A percentile compares a stretch with the other conserved stretches of the same genome.
These are phyloP conservation scores for Neurospora sp. DNA, from an alignment of 495 filamentous ascomycete species.

Conservation along the genomic window DNA sequence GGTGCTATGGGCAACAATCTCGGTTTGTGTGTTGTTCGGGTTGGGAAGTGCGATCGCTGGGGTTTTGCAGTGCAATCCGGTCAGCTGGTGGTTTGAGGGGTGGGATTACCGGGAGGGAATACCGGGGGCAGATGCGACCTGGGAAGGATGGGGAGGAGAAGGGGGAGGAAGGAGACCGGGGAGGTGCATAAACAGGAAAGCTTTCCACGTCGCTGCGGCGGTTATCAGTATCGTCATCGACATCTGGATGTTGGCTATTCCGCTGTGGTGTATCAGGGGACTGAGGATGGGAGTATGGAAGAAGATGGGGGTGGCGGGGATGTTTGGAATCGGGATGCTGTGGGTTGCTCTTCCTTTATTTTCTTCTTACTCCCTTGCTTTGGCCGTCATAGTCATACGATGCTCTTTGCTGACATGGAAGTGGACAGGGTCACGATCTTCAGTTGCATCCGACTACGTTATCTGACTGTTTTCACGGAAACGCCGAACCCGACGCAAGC, in stretches of 20 bases:
- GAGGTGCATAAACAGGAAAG: neutral
- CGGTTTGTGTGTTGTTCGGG: neutral
- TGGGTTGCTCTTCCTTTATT: neutral
- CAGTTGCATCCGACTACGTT: neutral
- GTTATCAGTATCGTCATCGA: neutral
- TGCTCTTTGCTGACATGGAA: neutral
- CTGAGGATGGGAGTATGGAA: neutral
- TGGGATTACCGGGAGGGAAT: neutral
- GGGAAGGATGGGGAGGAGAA: neutral
- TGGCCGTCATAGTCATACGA: neutral
- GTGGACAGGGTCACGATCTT: neutral
- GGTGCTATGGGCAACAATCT: neutral
- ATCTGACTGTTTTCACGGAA: neutral
- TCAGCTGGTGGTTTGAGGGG: neutral
- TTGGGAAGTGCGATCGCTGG: neutral
- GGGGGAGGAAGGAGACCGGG: neutral
- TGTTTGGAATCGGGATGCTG: neutral
- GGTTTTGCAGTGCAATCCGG: neutral
- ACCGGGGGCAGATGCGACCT: neutral
- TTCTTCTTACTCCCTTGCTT: neutral
- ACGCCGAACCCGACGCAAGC: neutral
- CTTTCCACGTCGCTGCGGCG: neutral
- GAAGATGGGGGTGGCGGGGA: neutral
- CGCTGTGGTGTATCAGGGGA: neutral
- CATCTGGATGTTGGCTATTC: neutral